phyloP scores from a whole-genome alignment of 73 alveolate genomes.

The Loxodes magnus region DNA sequence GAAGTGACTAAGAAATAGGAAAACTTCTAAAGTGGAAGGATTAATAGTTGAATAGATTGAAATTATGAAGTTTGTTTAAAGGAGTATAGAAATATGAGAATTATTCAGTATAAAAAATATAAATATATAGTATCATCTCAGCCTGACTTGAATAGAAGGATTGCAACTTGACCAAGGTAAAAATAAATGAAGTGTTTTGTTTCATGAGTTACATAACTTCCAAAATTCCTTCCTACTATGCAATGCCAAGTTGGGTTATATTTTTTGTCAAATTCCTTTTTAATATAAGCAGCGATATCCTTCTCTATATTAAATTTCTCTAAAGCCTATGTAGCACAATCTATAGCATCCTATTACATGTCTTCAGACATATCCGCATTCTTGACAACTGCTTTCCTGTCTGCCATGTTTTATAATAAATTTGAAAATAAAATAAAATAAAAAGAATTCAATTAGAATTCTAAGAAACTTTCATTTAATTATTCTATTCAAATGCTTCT shows the following conservation, averaged over 20 bases:
- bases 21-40: too few relatives aligned
- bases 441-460: too few relatives aligned
- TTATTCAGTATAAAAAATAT: too few relatives aligned
- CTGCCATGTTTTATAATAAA: not conserved
- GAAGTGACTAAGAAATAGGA: too few relatives aligned
- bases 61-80: too few relatives aligned
- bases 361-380: constrained; percentile 97
- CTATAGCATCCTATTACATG: constrained; percentile 97
- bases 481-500: too few relatives aligned
- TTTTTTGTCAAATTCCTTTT: constrained; percentile 99
- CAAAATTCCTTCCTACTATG: constrained; percentile 83
- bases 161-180: constrained; percentile 84
- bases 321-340: constrained; percentile 91
- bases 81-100: too few relatives aligned
- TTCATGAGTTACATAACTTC: constrained; percentile 95
- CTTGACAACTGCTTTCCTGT: constrained; percentile 85
- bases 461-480: too few relatives aligned
- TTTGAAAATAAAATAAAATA: too few relatives aligned
- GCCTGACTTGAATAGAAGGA: constrained; percentile 7
- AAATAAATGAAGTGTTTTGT: constrained; percentile 96
- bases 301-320: constrained; percentile 42
- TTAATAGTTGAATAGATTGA: too few relatives aligned
- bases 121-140: not conserved
- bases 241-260: constrained; percentile 99
- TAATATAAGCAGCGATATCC: constrained; percentile 88